These are phyloP conservation scores for Collybia mongolica DNA, from an alignment of 768 basidiomycete species.

Conservation along the genomic window DNA sequence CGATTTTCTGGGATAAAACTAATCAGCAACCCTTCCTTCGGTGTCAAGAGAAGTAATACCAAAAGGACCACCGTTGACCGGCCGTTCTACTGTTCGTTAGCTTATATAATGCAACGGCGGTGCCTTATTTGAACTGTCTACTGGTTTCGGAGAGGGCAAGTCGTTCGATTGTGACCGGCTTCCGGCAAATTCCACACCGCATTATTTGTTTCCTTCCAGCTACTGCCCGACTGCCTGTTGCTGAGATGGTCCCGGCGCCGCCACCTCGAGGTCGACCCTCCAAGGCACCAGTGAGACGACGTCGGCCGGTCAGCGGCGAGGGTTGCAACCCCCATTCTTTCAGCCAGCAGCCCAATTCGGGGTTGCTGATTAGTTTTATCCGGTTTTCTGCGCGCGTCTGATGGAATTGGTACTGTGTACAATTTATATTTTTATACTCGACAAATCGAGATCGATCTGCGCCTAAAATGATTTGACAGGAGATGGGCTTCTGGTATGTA, in stretches of 20 bases:
- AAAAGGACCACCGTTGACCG: background rate
- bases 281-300: conserved; percentile 8
- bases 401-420: no score
- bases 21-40: no score
- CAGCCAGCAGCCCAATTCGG: background rate
- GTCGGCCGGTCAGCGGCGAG: background rate
- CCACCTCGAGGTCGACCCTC: conserved; percentile 15
- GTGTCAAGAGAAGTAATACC: background rate
- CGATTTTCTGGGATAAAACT: background rate
- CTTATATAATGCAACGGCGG: conserved; percentile 1
- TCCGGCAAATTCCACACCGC: conserved; percentile 9
- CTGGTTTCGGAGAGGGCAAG: no score
- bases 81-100: background rate
- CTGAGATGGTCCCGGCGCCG: background rate
- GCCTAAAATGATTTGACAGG: no score
- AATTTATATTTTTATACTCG: no score
- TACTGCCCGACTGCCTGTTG: background rate
- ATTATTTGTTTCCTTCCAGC: background rate
- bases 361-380: background rate
- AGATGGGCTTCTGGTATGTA: no score
- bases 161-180: conserved; percentile 9
- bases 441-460: no score
- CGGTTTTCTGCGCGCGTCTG: background rate
- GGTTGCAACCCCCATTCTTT: background rate
- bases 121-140: background rate